These are phyloP conservation scores for Gossypium gossypioides DNA, from an alignment of 441 rosid genomes.

Conservation along the genomic window DNA sequence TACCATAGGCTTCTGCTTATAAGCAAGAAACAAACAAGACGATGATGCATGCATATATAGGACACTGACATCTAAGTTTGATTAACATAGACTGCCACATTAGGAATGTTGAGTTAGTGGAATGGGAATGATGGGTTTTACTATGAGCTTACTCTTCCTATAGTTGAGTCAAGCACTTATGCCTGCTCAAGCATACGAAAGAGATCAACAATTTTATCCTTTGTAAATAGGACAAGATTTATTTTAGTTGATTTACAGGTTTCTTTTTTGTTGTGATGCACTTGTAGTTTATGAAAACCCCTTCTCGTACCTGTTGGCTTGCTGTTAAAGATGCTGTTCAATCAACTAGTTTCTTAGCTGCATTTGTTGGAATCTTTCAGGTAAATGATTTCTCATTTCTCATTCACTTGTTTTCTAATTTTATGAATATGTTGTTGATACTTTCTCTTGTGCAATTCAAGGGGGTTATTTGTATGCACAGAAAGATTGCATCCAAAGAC, in stretches of 20 bases:
- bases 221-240: background rate
- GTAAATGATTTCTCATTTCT: constrained; percentile 27
- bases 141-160: background rate
- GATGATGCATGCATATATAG: background rate
- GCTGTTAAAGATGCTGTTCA: constrained; percentile 81
- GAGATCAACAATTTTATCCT: background rate
- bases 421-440: constrained; percentile 11
- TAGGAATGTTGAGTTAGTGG: background rate
- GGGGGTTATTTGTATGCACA: constrained; percentile 82
- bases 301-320: constrained; percentile 82
- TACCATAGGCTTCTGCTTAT: background rate
- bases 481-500: constrained; percentile 77
- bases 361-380: constrained; percentile 97
- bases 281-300: constrained; percentile 77
- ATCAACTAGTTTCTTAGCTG: constrained; percentile 86
- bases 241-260: background rate
- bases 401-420: background rate
- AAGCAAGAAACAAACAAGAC: background rate
- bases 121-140: background rate
- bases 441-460: constrained; percentile 21
- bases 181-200: background rate
- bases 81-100: background rate
- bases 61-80: background rate
- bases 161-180: background rate
- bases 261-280: constrained; percentile 1